Evolutionary conservation across 2,329 filamentous ascomycete species (phyloP).

Genomic region (Arthrocladium fulminans): DNA sequence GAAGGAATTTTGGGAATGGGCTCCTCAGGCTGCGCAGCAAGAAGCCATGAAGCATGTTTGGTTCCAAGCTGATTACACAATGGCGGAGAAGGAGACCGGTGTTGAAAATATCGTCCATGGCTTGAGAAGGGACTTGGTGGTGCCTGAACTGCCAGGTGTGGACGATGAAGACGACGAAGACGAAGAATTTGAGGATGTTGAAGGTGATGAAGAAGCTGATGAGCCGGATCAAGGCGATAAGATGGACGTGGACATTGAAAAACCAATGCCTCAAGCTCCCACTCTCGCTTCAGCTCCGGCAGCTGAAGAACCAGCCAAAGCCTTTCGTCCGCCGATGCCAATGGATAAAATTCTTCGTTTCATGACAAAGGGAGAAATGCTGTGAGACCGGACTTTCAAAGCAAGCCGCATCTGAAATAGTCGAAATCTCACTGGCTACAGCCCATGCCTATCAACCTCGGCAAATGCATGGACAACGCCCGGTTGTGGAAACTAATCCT

Average conservation of each 20-base stretch:
- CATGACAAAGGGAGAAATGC: conserved; percentile 38
- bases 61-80: conserved; percentile 57
- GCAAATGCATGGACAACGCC: background rate
- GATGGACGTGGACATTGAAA: conserved; percentile 31
- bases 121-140: conserved; percentile 49
- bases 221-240: conserved; percentile 38
- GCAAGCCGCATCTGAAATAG: background rate
- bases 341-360: conserved; percentile 43
- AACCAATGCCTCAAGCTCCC: conserved; percentile 1
- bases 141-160: conserved; percentile 42
- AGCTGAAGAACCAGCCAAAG: conserved; percentile 26
- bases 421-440: background rate
- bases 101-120: conserved; percentile 65
- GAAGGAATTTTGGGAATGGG: conserved; percentile 53
- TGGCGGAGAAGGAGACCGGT: conserved; percentile 58
- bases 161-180: conserved; percentile 26
- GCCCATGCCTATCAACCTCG: background rate
- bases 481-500: background rate
- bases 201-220: conserved; percentile 46
- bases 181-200: conserved; percentile 42
- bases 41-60: conserved; percentile 41
- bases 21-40: conserved; percentile 40
- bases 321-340: conserved; percentile 29
- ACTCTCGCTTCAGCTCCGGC: conserved; percentile 24
- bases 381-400: too few species aligned